Conservation (phyloP, 495 filamentous ascomycete genomes). For the Aspergillus homomorphus region DNA sequence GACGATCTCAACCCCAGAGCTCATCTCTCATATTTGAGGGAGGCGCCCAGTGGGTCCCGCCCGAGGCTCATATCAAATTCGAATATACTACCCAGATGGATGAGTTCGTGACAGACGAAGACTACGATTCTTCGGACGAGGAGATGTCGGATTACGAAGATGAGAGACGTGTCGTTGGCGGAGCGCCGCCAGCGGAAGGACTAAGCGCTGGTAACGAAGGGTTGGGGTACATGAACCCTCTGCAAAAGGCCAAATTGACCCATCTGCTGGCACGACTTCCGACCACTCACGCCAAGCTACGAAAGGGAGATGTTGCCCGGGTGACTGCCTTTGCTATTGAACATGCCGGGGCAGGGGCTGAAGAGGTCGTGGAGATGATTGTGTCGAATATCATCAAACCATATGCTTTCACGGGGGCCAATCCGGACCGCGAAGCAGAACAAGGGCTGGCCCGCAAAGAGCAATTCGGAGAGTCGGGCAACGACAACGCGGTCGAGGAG, state of each 20-base stretch:
- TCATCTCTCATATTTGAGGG: conserved; percentile 61
- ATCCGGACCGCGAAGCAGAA: conserved; percentile 50
- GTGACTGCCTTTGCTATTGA: conserved; percentile 88
- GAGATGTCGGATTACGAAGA: conserved; percentile 77
- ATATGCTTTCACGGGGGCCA: conserved; percentile 59
- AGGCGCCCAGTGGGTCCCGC: conserved; percentile 66
- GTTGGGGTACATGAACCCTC: conserved; percentile 73
- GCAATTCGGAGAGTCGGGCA: conserved; percentile 32
- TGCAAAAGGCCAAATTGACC: conserved; percentile 79
- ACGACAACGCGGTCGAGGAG: conserved; percentile 28
- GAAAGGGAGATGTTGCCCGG: conserved; percentile 82
- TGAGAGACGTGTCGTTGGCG: conserved; percentile 52
- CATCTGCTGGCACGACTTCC: conserved; percentile 79
- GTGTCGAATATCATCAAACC: conserved; percentile 75
- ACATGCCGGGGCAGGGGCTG: conserved; percentile 72
- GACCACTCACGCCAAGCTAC: conserved; percentile 66
- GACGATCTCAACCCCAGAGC: conserved; percentile 22
- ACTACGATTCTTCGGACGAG: conserved; percentile 85
- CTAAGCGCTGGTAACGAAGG: conserved; percentile 45
- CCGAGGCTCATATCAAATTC: conserved; percentile 63
- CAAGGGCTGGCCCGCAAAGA: conserved; percentile 33
- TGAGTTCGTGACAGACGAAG: conserved; percentile 76
- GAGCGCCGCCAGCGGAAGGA: conserved; percentile 50
- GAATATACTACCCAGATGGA: conserved; percentile 71
- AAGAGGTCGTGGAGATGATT: conserved; percentile 87